Evolutionary conservation across 441 rosid species (phyloP).

Genomic region (Adansonia madagascariensis): DNA sequence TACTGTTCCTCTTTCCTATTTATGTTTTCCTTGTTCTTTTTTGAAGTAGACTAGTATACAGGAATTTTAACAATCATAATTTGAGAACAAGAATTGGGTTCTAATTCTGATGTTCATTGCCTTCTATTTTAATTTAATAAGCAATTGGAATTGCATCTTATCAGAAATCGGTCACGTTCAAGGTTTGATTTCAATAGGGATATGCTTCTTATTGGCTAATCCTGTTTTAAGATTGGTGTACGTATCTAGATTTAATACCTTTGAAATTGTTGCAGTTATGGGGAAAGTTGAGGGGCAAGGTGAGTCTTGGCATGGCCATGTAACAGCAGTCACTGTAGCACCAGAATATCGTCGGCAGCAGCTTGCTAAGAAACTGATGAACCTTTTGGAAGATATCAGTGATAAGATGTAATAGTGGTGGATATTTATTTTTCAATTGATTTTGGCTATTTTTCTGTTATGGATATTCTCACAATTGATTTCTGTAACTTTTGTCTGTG

Average conservation of each 20-base stretch:
- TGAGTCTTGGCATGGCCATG: conserved; percentile 86
- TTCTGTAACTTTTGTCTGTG: neutral
- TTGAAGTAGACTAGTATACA: neutral
- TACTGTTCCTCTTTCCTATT: neutral
- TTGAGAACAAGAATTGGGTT: too few relatives aligned
- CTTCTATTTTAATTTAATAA: neutral
- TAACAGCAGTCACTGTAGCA: conserved; percentile 90
- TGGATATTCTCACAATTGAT: neutral
- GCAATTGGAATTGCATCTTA: neutral
- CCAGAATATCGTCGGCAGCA: conserved; percentile 60
- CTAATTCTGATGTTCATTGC: neutral
- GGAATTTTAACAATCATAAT: neutral
- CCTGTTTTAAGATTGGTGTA: neutral
- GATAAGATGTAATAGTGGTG: conserved; percentile 71
- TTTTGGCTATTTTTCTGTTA: neutral
- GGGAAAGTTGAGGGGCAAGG: conserved; percentile 87
- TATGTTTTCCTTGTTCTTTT: neutral
- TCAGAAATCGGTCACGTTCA: neutral
- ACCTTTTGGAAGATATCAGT: conserved; percentile 85
- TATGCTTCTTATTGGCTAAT: neutral
- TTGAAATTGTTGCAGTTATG: conserved; percentile 63
- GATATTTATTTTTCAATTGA: neutral
- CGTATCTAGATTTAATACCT: conserved; percentile 16
- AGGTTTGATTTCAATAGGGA: neutral
- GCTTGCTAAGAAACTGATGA: conserved; percentile 72